Conservation (phyloP, 2,329 filamentous ascomycete species). For the Fusarium illudens region DNA sequence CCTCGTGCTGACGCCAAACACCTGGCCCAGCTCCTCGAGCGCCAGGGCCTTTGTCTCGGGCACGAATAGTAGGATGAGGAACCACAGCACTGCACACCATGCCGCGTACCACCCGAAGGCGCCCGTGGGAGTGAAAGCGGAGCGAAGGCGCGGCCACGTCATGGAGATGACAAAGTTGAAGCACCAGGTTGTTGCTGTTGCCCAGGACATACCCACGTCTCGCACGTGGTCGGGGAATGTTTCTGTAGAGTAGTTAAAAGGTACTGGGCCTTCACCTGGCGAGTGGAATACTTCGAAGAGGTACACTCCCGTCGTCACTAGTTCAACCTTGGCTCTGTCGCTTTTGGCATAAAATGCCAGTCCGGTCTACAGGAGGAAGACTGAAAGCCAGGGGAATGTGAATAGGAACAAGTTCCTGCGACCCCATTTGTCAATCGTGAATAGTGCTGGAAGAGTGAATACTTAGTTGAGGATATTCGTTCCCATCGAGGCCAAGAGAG, state of each 20-base stretch:
- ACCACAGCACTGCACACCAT: neutral
- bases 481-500: conserved; percentile 1
- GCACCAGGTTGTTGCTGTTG: neutral
- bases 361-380: neutral
- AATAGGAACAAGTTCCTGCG: neutral
- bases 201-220: conserved; percentile 2
- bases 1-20: conserved; percentile 43
- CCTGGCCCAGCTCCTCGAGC: conserved; percentile 45
- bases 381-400: neutral
- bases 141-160: neutral
- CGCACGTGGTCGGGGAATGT: neutral
- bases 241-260: neutral
- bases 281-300: neutral
- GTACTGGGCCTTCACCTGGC: neutral
- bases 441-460: neutral
- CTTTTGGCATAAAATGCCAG: neutral
- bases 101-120: neutral
- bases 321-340: neutral
- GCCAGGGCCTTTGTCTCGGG: conserved; percentile 19
- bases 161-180: conserved; percentile 9
- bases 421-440: neutral
- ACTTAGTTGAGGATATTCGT: neutral
- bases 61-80: neutral
- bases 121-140: neutral
- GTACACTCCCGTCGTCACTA: neutral